Evolutionary conservation across 306 rosid genomes (phyloP).

Genomic region (Dryas octopetala): DNA sequence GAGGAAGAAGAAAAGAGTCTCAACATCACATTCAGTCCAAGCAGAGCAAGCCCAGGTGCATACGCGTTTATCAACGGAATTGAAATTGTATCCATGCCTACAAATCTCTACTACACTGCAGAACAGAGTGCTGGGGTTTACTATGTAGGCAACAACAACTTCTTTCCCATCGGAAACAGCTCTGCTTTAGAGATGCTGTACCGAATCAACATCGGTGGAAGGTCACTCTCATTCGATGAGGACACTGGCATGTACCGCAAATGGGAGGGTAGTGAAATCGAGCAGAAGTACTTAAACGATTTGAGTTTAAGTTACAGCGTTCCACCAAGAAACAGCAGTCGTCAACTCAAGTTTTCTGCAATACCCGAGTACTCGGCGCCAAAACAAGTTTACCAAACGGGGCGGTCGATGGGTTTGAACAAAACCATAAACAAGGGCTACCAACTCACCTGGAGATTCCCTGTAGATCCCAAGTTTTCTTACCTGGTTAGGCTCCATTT

Average conservation of each 20-base stretch:
- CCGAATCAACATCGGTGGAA: conserved; percentile 30
- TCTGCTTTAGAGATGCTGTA: conserved; percentile 21
- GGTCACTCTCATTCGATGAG: background rate
- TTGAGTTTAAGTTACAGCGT: background rate
- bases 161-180: background rate
- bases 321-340: fast-evolving
- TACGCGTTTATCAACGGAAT: conserved; percentile 29
- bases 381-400: conserved; percentile 14
- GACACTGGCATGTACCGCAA: conserved; percentile 32
- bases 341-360: background rate
- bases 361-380: conserved; percentile 18
- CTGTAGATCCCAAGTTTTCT: conserved; percentile 20
- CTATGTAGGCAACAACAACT: background rate
- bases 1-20: background rate
- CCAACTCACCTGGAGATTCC: conserved; percentile 35
- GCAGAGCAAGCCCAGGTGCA: background rate
- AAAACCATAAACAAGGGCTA: background rate
- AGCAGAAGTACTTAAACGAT: background rate
- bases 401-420: background rate
- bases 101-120: conserved; percentile 17
- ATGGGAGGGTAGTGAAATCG: background rate
- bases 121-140: too few species aligned
- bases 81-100: conserved; percentile 24
- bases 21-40: conserved; percentile 24
- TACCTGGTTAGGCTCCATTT: conserved; percentile 38